Conservation (phyloP, 2,329 filamentous ascomycete species). For the Hypoxylon sp. region DNA sequence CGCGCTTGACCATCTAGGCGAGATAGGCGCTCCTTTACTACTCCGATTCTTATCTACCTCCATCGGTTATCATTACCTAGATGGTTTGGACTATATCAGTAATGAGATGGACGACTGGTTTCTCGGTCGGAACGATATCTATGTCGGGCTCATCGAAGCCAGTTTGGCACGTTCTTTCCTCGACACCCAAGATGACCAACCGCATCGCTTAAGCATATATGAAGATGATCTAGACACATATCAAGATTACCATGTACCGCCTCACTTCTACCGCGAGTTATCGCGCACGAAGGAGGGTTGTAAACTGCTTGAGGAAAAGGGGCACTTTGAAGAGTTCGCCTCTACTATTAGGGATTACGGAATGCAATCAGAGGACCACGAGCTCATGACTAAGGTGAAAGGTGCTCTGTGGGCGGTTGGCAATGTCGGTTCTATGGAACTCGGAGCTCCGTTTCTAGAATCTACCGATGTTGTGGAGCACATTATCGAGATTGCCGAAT, state of each 20-base stretch:
- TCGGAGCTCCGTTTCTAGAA: constrained; percentile 94
- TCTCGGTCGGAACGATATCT: constrained; percentile 94
- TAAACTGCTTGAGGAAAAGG: constrained; percentile 87
- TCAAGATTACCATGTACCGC: constrained; percentile 78
- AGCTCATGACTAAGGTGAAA: constrained; percentile 92
- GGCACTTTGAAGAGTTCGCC: constrained; percentile 95
- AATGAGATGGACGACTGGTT: constrained; percentile 99
- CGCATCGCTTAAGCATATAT: constrained; percentile 68
- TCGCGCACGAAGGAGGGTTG: constrained; percentile 94
- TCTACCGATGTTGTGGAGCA: constrained; percentile 87
- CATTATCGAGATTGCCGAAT: constrained; percentile 89
- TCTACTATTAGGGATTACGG: constrained; percentile 88
- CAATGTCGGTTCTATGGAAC: constrained; percentile 97
- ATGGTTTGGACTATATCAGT: constrained; percentile 97
- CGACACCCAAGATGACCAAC: constrained; percentile 69
- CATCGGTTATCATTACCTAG: constrained; percentile 96
- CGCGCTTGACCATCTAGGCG: constrained; percentile 92
- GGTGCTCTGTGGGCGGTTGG: constrained; percentile 97
- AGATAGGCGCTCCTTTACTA: constrained; percentile 93
- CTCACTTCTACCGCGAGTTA: constrained; percentile 96
- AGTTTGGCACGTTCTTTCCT: constrained; percentile 87
- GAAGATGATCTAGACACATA: constrained; percentile 67
- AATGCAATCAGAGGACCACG: constrained; percentile 84
- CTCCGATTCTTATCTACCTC: constrained; percentile 95
- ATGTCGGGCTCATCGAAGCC: constrained; percentile 94